Percentiles rank a stretch among this genome's conserved stretches.
phyloP scores from a whole-genome alignment of 2,329 filamentous ascomycete genomes.

The Boeremia lycopersici region DNA sequence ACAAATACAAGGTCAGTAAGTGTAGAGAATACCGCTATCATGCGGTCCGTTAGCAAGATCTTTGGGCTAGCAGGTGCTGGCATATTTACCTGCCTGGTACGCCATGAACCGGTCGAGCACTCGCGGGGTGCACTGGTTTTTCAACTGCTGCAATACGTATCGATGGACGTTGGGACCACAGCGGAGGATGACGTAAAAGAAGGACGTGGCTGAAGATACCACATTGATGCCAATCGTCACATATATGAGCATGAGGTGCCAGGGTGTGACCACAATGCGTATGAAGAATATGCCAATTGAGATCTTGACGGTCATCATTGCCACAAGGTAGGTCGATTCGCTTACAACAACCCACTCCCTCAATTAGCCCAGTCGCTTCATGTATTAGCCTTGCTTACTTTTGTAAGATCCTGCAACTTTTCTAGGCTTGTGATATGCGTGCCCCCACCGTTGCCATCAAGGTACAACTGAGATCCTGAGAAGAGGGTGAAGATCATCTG shows the following conservation, averaged over 20 bases:
- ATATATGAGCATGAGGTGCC: conserved; percentile 48
- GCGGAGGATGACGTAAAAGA: conserved; percentile 60
- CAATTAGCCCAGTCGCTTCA: conserved; percentile 4
- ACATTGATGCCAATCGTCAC: conserved; percentile 47
- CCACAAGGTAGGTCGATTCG: conserved; percentile 49
- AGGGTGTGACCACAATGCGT: conserved; percentile 50
- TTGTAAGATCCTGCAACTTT: conserved; percentile 35
- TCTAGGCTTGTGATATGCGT: conserved; percentile 35
- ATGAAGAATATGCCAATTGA: conserved; percentile 54
- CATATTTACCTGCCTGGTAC: conserved; percentile 43
- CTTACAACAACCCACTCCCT: conserved; percentile 43
- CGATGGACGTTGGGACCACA: conserved; percentile 47
- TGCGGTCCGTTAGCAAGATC: background rate
- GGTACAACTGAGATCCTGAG: conserved; percentile 34
- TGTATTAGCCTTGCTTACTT: conserved; percentile 22
- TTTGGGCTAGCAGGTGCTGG: no score
- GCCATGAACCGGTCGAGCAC: conserved; percentile 59
- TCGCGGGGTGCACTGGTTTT: conserved; percentile 50
- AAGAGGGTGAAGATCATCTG: conserved; percentile 45
- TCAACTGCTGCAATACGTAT: conserved; percentile 40
- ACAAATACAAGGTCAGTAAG: conserved; percentile 42
- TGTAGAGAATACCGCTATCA: conserved; percentile 34
- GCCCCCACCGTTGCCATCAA: conserved; percentile 40
- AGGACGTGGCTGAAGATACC: conserved; percentile 47
- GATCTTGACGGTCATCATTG: conserved; percentile 52